Evolutionary conservation across 768 basidiomycete genomes (phyloP), one percentile per base, ranked within the genome.

Genomic region (Omphalotus guepiniiformis): DNA sequence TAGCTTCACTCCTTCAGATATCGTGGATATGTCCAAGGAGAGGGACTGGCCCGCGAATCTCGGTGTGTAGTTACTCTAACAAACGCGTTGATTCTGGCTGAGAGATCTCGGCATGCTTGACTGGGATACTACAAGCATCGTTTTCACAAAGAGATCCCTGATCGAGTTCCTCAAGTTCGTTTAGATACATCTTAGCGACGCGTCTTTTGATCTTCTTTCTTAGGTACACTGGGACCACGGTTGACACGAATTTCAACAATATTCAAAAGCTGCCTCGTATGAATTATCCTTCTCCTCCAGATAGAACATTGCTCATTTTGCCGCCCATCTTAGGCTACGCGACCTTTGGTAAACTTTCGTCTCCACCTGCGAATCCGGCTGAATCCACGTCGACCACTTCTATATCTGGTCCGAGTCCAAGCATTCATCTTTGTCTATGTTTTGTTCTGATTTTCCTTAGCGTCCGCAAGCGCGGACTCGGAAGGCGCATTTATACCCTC

Each of bases 71-170:
- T 45, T 49, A 18, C n/a, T 21, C 34, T 18, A 35, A 28, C n/a
- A 38, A 29, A 39, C 23, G 36, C 47, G 15, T 42, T 39, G 29
- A 16, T 21, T 47, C 13, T 34, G 13, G 21, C 19, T 49, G 11
- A 49, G 9, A 22, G 9, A 30, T 36, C 26, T 3, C 46, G 87
- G 85, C 51, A 77, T 86, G 80, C 69, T 90, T 53, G 88, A 90
- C 64, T 89, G 88, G 87, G 88, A 89, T 58, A 61, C 66, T 11
- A 87, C 83, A 39, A 78, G 65, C 50, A 86, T 90, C 52, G 79
- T 90, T 23, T 89, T 90, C 60, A 89, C 85, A 12, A 90, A 90
- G 58, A 78, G 88, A 32, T 69, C 79, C 35, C 67, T 90, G 53
- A 71, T 88, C 43, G 87, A 89, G 56, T 90, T 90, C 60, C 68